A percentile compares a stretch with the other conserved stretches of the same genome.
Conservation (phyloP, 331 rosid species). For the Ulmus americana region DNA sequence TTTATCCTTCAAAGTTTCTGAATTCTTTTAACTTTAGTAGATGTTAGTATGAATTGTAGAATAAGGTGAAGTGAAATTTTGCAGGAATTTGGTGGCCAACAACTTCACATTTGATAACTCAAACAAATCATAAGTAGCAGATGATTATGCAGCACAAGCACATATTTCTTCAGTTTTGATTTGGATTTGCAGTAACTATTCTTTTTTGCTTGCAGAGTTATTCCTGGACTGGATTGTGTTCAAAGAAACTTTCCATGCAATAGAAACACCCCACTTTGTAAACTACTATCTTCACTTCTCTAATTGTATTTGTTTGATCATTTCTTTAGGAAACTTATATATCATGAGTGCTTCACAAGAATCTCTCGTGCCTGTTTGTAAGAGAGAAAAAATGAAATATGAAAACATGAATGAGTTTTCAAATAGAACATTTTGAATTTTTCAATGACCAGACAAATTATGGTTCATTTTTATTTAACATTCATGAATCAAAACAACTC, state of each 20-base stretch:
- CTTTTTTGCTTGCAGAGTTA: slow-evolving; percentile 14
- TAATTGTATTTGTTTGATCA: background rate
- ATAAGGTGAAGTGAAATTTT: background rate
- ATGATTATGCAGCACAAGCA: background rate
- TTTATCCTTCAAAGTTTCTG: no score
- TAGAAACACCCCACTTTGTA: slow-evolving; percentile 25
- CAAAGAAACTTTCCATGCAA: slow-evolving; percentile 34
- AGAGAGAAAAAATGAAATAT: background rate
- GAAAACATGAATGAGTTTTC: background rate
- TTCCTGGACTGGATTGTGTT: slow-evolving; percentile 25
- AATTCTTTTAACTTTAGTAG: no score
- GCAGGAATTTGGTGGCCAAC: slow-evolving; percentile 37
- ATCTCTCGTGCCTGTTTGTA: background rate
- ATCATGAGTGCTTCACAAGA: background rate
- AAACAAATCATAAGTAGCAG: slow-evolving; percentile 19
- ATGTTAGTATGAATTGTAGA: background rate
- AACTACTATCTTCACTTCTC: background rate
- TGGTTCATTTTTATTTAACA: background rate
- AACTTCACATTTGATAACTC: slow-evolving; percentile 22
- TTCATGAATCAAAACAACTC: background rate
- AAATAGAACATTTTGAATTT: background rate
- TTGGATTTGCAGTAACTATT: background rate
- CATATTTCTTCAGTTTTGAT: background rate
- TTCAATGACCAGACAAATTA: background rate
- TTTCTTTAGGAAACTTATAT: no score